Evolutionary conservation across 179 eudicot species (phyloP).

Genomic region (Corrigiola litoralis): DNA sequence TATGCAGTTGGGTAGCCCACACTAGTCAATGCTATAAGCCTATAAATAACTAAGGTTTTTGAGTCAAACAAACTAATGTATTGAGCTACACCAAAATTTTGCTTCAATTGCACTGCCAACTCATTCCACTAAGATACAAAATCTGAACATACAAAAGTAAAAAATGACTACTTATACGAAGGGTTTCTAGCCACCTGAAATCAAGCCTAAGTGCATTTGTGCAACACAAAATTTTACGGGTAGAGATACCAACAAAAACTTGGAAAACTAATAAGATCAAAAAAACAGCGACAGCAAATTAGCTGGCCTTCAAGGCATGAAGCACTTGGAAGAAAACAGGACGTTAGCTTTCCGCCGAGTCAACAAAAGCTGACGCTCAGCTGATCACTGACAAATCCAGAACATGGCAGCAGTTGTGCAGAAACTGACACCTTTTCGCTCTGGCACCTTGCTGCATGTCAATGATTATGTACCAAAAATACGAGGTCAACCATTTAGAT

Average conservation of each 20-base stretch:
- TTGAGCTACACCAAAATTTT: background rate
- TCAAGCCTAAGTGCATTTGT: constrained; percentile 3
- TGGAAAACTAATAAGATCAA: background rate
- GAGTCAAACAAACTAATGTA: background rate
- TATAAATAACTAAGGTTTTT: no score
- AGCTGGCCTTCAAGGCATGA: constrained; percentile 15
- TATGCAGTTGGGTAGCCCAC: background rate
- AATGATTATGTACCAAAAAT: constrained; percentile 27
- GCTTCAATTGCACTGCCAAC: background rate
- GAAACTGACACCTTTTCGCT: background rate
- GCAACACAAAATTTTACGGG: constrained; percentile 6
- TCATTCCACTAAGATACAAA: constrained; percentile 4
- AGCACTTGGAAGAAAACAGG: constrained; percentile 11
- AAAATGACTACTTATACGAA: constrained; percentile 4
- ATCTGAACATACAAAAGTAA: constrained; percentile 6
- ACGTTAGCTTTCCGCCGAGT: constrained; percentile 4
- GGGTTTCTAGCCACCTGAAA: background rate
- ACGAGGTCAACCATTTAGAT: constrained; percentile 19
- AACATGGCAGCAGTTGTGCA: background rate
- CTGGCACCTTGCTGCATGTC: constrained; percentile 8
- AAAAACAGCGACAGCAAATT: constrained; percentile 1
- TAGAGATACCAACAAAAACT: background rate
- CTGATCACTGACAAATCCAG: constrained; percentile 2
- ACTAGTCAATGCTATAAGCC: background rate
- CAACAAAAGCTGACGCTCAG: constrained; percentile 12